Percentiles rank a stretch among this genome's conserved stretches.
Conservation (phyloP, 1,139 yeast species). For the Suhomyces bribrorum region DNA sequence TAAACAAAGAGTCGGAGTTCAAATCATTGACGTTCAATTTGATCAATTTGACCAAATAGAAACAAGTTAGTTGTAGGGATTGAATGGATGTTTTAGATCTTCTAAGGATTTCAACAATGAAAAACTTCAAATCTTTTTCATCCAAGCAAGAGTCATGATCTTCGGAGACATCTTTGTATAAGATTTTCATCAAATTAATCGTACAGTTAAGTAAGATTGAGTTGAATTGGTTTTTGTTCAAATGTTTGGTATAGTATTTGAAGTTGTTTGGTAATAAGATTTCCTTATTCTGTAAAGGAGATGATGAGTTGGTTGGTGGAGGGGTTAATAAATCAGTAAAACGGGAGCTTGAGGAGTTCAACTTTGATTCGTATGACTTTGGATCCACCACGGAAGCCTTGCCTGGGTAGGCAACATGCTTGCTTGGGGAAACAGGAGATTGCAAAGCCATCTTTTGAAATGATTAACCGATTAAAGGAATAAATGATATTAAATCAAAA, state of each 20-base stretch:
- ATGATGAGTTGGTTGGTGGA: slow-evolving; percentile 19
- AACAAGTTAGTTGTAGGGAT: slow-evolving; percentile 66
- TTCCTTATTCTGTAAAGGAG: slow-evolving; percentile 16
- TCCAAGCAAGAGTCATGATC: slow-evolving; percentile 15
- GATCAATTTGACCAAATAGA: slow-evolving; percentile 55
- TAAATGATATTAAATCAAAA: slow-evolving; percentile 1
- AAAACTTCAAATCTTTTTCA: slow-evolving; percentile 38
- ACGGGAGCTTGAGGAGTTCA: slow-evolving; percentile 1
- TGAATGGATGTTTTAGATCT: slow-evolving; percentile 69
- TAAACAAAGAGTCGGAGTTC: slow-evolving; percentile 18
- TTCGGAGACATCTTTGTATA: slow-evolving; percentile 25
- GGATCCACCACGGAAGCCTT: slow-evolving; percentile 4
- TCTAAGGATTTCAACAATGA: slow-evolving; percentile 63
- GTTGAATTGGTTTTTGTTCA: slow-evolving; percentile 46
- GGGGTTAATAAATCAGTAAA: slow-evolving; percentile 18
- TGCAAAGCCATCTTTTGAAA: slow-evolving; percentile 13
- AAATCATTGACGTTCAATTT: slow-evolving; percentile 15
- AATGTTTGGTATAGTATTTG: slow-evolving; percentile 41
- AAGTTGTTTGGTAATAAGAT: slow-evolving; percentile 37
- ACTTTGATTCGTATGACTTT: slow-evolving; percentile 5
- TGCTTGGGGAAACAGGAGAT: slow-evolving; percentile 14
- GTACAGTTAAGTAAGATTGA: slow-evolving; percentile 41
- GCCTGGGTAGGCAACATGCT: slow-evolving; percentile 1
- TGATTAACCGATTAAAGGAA: slow-evolving; percentile 4
- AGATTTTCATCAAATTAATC: slow-evolving; percentile 37